Percentiles rank a stretch among this genome's conserved stretches.
Evolutionary conservation across 208 protist genomes (phyloP).

Genomic region (Herpetomonas tarakana): DNA sequence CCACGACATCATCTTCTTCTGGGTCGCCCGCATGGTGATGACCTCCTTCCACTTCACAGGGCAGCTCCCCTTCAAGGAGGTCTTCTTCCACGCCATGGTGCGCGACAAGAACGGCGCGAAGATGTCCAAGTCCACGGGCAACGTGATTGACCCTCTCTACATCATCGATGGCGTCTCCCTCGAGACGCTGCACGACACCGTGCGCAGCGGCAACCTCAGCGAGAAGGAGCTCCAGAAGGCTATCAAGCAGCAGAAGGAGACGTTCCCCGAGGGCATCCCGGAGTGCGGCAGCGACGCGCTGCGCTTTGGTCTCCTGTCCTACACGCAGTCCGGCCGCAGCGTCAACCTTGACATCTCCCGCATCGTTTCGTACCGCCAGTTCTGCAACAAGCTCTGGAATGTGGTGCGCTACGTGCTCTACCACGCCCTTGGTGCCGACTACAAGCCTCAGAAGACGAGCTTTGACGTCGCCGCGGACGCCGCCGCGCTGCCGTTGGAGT

Average conservation of each 20-base stretch:
- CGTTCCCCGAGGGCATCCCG: conserved; percentile 95
- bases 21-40: conserved; percentile 99
- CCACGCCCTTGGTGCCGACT: conserved; percentile 80
- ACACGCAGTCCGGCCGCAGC: conserved; percentile 92
- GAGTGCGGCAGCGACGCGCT: conserved; percentile 99
- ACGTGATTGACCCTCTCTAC: conserved; percentile 99
- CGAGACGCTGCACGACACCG: conserved; percentile 89
- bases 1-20: conserved; percentile 99
- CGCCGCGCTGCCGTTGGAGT: conserved; percentile 80
- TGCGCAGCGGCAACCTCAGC: conserved; percentile 94
- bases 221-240: conserved; percentile 91
- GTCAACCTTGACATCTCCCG: conserved; percentile 99
- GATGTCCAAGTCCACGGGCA: conserved; percentile 99
- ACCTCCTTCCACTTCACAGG: conserved; percentile 95
- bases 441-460: conserved; percentile 46
- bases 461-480: conserved; percentile 38
- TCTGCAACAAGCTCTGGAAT: conserved; percentile 99
- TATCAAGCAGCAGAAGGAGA: conserved; percentile 89
- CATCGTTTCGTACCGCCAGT: conserved; percentile 97
- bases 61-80: conserved; percentile 95
- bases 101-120: conserved; percentile 99
- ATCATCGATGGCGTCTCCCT: conserved; percentile 98
- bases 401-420: conserved; percentile 95
- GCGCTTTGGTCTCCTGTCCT: conserved; percentile 97
- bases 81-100: conserved; percentile 99